These are phyloP conservation scores for Elsinoe perseae DNA, from an alignment of 2,329 filamentous ascomycete genomes.

Conservation along the genomic window DNA sequence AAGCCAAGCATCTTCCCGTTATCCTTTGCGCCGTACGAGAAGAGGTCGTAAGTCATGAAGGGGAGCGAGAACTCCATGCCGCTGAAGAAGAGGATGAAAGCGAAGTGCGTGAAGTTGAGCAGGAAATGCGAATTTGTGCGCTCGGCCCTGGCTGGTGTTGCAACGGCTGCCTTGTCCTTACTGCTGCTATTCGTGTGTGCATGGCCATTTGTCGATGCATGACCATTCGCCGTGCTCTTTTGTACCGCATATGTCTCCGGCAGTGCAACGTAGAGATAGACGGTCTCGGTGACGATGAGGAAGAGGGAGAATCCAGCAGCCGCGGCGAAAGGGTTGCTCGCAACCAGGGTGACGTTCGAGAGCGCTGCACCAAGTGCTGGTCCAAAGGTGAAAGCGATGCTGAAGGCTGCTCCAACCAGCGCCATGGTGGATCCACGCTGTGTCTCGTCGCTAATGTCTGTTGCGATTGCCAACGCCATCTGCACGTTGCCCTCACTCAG, in stretches of 20 bases:
- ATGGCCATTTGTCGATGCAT: conserved; percentile 19
- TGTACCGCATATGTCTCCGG: conserved; percentile 68
- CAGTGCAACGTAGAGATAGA: conserved; percentile 75
- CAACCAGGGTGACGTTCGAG: conserved; percentile 66
- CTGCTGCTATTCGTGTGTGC: conserved; percentile 16
- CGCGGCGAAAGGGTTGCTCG: conserved; percentile 86
- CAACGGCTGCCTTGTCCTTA: conserved; percentile 24
- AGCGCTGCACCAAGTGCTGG: conserved; percentile 85
- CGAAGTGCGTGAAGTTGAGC: conserved; percentile 78
- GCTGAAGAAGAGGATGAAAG: conserved; percentile 93
- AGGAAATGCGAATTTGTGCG: conserved; percentile 76
- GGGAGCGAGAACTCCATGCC: conserved; percentile 97
- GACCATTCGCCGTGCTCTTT: conserved; percentile 23
- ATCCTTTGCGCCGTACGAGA: conserved; percentile 67
- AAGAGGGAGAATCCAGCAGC: conserved; percentile 81
- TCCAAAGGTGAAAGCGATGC: conserved; percentile 92
- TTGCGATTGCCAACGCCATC: conserved; percentile 89
- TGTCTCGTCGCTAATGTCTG: conserved; percentile 82
- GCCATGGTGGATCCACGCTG: conserved; percentile 90
- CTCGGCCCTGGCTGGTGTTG: conserved; percentile 24
- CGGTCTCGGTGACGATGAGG: conserved; percentile 76
- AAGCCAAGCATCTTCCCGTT: conserved; percentile 84
- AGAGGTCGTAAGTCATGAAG: conserved; percentile 95
- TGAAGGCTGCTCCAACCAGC: conserved; percentile 91
- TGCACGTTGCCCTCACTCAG: conserved; percentile 96